Conservation (phyloP, 805 yeast genomes). For the Suhomyces xylopsoci region DNA sequence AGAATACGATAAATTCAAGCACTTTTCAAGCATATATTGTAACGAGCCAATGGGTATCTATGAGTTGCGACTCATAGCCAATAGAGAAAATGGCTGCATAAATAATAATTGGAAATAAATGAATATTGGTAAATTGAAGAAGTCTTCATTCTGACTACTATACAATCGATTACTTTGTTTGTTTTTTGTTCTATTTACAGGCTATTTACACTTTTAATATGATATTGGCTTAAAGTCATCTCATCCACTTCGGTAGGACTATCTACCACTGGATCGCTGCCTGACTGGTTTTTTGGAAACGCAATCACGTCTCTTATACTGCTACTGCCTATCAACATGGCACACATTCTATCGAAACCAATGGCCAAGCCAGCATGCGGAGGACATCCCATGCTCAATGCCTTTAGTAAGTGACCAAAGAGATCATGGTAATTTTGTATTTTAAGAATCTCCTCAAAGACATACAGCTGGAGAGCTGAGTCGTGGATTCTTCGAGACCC, state of each 20-base stretch:
- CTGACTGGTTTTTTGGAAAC: conserved; percentile 89
- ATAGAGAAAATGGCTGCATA: no score
- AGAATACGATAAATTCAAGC: no score
- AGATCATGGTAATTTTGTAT: conserved; percentile 57
- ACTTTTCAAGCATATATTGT: no score
- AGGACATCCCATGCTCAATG: conserved; percentile 89
- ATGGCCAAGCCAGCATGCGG: conserved; percentile 98
- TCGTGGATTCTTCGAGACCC: conserved; percentile 96
- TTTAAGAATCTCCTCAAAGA: conserved; percentile 62
- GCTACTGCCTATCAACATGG: conserved; percentile 75
- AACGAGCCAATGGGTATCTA: no score
- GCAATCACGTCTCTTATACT: conserved; percentile 93
- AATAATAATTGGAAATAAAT: no score
- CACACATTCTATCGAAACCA: conserved; percentile 90
- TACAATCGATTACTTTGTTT: no score
- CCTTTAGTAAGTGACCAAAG: conserved; percentile 83
- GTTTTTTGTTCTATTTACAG: not conserved
- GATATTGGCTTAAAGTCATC: conserved; percentile 52
- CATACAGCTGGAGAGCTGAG: conserved; percentile 66
- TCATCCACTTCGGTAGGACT: conserved; percentile 70
- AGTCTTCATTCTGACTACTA: no score
- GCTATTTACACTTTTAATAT: conserved; percentile 24
- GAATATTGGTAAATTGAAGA: no score
- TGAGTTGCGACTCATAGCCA: no score
- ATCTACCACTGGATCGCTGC: conserved; percentile 82